Evolutionary conservation across 2,329 filamentous ascomycete species (phyloP), one percentile per base, ranked within the genome.

Genomic region (Epichloe amarillans): DNA sequence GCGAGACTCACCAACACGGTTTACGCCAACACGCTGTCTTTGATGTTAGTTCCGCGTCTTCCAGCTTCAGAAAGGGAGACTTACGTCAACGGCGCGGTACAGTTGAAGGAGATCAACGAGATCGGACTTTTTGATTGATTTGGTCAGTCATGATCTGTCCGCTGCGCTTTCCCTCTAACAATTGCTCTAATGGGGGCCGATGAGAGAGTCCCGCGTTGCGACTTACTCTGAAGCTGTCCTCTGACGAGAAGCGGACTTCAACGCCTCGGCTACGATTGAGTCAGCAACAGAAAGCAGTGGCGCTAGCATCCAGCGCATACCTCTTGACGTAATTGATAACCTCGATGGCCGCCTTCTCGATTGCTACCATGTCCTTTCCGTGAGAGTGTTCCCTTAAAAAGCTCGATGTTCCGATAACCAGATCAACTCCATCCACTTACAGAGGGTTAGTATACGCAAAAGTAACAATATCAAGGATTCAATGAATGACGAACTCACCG

Each of bases 301-400:
- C 5, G 15, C 17, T 5, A 30, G 7, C 17, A 15, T 17, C 12
- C 36, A 6, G 4, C 11, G 14, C 45, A 23, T 36, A 49, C 52
- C 52, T 54, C 47, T 57, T 57, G 46, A 57, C 48, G 33, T 51
- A 57, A 21, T 52, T 47, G 15, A 57, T 57, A n/a, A 57, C 55
- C 48, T 57, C 55, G 30, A 57, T 50, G 6, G 55, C 88, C 35
- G 83, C 79, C 71, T 88, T 85, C 70, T 75, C 57, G 53, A 68
- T 89, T 64, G 84, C 86, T 58, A 80, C 82, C 82, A 94, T 90
- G 62, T 89, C 85, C 78, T 94, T 95, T 66, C 88, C 88, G 68
- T 93, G 88, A 52, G 82, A 87, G 73, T 93, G 84, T 68, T 94
- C 84, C 66, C 86, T 82, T 49, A 95, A 79, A 86, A 86, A 87